Evolutionary conservation across 2,329 filamentous ascomycete species (phyloP).

Genomic region (Xylariomycetidae sp.): DNA sequence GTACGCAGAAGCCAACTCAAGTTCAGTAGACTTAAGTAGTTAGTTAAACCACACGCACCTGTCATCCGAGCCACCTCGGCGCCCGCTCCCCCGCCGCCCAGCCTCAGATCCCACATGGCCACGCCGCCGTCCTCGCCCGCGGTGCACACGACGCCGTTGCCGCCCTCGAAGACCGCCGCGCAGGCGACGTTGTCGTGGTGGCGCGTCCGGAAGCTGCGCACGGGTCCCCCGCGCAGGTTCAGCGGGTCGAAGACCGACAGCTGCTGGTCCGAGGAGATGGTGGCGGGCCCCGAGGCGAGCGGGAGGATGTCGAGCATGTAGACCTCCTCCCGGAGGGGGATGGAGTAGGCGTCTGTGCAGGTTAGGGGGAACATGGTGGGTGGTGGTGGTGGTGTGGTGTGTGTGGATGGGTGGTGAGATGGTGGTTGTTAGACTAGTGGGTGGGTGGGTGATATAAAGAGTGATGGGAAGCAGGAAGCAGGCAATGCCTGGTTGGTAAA

Average conservation of each 20-base stretch:
- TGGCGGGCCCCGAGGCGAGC: constrained; percentile 48
- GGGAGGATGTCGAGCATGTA: constrained; percentile 58
- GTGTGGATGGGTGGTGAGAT: not conserved
- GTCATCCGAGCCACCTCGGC: constrained; percentile 40
- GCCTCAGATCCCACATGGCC: constrained; percentile 61
- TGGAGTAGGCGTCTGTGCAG: constrained; percentile 34
- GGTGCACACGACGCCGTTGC: constrained; percentile 56
- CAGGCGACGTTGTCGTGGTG: constrained; percentile 61
- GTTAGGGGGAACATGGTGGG: constrained; percentile 38
- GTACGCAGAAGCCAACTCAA: too few relatives aligned
- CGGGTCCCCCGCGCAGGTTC: constrained; percentile 44
- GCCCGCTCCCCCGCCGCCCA: constrained; percentile 30
- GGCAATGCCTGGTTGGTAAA: too few relatives aligned
- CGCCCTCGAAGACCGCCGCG: constrained; percentile 50
- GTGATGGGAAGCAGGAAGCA: too few relatives aligned
- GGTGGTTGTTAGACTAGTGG: too few relatives aligned
- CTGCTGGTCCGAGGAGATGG: constrained; percentile 67
- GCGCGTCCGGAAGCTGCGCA: constrained; percentile 28
- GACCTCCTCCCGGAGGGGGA: constrained; percentile 35
- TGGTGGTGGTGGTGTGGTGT: too few relatives aligned
- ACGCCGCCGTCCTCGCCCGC: constrained; percentile 68
- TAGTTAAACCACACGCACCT: constrained; percentile 36
- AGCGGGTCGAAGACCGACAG: constrained; percentile 60
- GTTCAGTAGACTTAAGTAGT: too few relatives aligned
- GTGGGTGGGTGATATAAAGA: too few relatives aligned